Base-by-base conservation (phyloP, 768 basidiomycete species). In the Lyophyllum semitale region DNA sequence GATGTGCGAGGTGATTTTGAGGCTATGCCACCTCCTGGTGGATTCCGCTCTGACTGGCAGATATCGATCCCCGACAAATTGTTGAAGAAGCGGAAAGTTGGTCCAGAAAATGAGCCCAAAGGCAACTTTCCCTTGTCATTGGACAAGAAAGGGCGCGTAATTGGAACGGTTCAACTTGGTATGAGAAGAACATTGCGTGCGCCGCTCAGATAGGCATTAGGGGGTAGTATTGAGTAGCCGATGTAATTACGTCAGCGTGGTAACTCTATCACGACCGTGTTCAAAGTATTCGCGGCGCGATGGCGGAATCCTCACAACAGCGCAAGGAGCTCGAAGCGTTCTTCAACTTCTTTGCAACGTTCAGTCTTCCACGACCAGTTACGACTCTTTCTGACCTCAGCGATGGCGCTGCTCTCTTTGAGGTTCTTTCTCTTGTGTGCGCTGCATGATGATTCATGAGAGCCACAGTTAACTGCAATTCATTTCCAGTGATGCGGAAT, bases 241-340 rank as follows among this genome's bases (percentile, higher is more conserved):
- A n/a, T n/a, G n/a, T n/a, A n/a, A n/a, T n/a, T 54, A 54, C 44
- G 53, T 54, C 35, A 54, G 44, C 44, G 27, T 26, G 11, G 35
- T 33, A 53, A 25, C 23, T 37, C 41, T 41, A 54, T 40, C 20
- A 27, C 38, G 40, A 38, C 53, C 17, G 29, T 47, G n/a, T n/a
- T n/a, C n/a, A n/a, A n/a, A n/a, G 27, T 29, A 43, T 33, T 15
- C 12, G 41, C 23, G 54, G 38, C 46, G 33, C 33, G 50, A 77
- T 77, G 75, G 62, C 72, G 35, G 75, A 78, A 44, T 59, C 63
- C 20, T 60, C 73, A 2, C 69, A 61, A 11, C 56, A 77, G 64
- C 71, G 71, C 55, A 84, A 84, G 66, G 91, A 94, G 70, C 78
- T 90, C 54, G 82, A 87, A 58, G 91, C 92, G 5, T 93, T 94